Percentiles rank a stretch among this genome's conserved stretches.
Evolutionary conservation across 2,329 filamentous ascomycete genomes (phyloP).

Genomic region (Trichoderma breve): DNA sequence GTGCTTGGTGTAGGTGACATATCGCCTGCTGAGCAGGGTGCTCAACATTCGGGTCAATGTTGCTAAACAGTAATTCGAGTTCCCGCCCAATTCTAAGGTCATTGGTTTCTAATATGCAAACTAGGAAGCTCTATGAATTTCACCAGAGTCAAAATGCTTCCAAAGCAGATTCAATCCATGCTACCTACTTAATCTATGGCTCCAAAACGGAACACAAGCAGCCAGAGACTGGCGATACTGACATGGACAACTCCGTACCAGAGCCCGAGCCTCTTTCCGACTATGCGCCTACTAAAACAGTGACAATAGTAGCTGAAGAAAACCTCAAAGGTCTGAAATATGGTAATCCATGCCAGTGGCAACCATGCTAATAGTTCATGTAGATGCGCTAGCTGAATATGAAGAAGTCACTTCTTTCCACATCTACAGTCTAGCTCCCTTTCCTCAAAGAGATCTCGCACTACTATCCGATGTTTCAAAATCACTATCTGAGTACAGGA

Average conservation of each 20-base stretch:
- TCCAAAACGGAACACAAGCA: conserved; percentile 47
- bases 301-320: conserved; percentile 71
- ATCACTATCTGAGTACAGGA: conserved; percentile 56
- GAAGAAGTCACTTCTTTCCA: conserved; percentile 76
- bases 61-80: conserved; percentile 73
- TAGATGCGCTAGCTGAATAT: conserved; percentile 67
- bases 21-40: conserved; percentile 78
- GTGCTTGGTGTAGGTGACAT: conserved; percentile 66
- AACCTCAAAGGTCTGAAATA: conserved; percentile 59
- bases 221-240: conserved; percentile 61
- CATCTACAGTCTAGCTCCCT: conserved; percentile 78
- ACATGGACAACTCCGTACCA: conserved; percentile 66
- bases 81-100: neutral
- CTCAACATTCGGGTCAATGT: conserved; percentile 80
- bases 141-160: conserved; percentile 80
- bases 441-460: conserved; percentile 66
- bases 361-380: neutral
- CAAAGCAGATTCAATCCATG: conserved; percentile 73
- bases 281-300: conserved; percentile 52
- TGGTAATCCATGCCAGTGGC: neutral
- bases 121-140: conserved; percentile 87
- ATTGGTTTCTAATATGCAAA: neutral
- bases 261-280: conserved; percentile 47
- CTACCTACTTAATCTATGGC: conserved; percentile 87
- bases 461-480: conserved; percentile 67